These are phyloP conservation scores for Auriscalpium microsporum DNA, from an alignment of 768 basidiomycete species.

Conservation along the genomic window DNA sequence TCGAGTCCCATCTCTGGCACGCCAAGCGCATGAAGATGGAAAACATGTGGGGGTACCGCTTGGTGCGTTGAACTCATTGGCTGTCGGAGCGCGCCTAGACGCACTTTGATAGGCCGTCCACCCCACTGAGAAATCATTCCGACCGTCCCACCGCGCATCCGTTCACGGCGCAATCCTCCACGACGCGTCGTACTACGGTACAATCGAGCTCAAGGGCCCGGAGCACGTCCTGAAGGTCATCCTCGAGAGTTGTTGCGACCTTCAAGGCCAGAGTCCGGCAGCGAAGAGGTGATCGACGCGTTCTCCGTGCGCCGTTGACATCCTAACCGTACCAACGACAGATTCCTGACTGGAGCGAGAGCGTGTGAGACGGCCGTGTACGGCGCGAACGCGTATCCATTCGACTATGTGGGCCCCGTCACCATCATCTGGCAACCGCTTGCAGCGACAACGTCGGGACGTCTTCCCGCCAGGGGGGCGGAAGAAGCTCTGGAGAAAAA, in stretches of 20 bases:
- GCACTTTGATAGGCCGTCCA: constrained; percentile 51
- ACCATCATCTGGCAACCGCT: constrained; percentile 67
- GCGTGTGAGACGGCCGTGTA: constrained; percentile 63
- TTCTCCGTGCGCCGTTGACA: too few relatives aligned
- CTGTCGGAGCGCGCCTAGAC: neutral
- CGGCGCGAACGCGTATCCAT: constrained; percentile 53
- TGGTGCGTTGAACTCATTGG: constrained; percentile 38
- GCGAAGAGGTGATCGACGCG: constrained; percentile 42
- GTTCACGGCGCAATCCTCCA: constrained; percentile 80
- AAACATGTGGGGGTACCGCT: constrained; percentile 83
- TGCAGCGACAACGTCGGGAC: neutral
- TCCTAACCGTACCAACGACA: constrained; percentile 19
- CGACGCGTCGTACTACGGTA: constrained; percentile 79
- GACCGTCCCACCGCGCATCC: constrained; percentile 86
- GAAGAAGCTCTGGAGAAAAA: constrained; percentile 9
- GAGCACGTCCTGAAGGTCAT: constrained; percentile 43
- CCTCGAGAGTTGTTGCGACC: constrained; percentile 54
- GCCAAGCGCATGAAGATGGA: constrained; percentile 96
- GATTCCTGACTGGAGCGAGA: constrained; percentile 60
- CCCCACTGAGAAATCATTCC: constrained; percentile 87
- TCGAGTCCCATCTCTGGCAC: constrained; percentile 96
- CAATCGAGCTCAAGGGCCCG: constrained; percentile 66
- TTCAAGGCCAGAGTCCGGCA: constrained; percentile 50
- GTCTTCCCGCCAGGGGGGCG: neutral
- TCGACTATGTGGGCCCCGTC: constrained; percentile 58